These are phyloP conservation scores for Rutstroemia sp. DNA, from an alignment of 2,329 filamentous ascomycete genomes.

Conservation along the genomic window DNA sequence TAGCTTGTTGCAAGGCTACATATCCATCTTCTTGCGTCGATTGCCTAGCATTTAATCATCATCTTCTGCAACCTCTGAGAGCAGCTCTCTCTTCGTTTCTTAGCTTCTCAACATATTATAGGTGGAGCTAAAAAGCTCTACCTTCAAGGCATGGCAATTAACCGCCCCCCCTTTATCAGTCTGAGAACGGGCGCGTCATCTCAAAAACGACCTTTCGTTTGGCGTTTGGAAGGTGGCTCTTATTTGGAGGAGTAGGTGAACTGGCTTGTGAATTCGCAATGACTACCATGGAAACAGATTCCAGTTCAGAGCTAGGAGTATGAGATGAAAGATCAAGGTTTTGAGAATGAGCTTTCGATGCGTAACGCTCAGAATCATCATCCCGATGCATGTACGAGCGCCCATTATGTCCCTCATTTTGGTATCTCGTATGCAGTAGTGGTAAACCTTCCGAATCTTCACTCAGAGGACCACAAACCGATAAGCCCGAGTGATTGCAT, in stretches of 20 bases:
- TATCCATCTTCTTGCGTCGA: neutral
- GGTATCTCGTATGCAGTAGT: too few relatives aligned
- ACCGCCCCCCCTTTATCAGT: neutral
- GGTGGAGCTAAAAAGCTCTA: neutral
- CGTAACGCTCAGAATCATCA: too few relatives aligned
- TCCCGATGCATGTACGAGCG: too few relatives aligned
- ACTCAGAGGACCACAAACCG: too few relatives aligned
- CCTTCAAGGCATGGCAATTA: neutral
- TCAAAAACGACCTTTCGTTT: neutral
- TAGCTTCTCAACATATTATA: neutral
- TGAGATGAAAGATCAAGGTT: neutral
- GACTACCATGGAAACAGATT: constrained; percentile 5
- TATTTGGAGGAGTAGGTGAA: neutral
- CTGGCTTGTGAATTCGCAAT: neutral
- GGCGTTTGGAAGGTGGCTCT: too few relatives aligned
- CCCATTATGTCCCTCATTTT: too few relatives aligned
- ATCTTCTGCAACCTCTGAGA: constrained; percentile 4
- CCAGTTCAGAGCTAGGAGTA: neutral
- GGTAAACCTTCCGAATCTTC: too few relatives aligned
- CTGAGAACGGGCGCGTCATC: neutral
- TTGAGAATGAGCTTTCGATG: neutral
- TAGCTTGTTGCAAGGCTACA: neutral
- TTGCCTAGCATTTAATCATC: neutral
- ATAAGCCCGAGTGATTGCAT: too few relatives aligned
- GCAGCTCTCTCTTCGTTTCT: neutral